A percentile compares a stretch with the other conserved stretches of the same genome.
These are phyloP conservation scores for Fonsecaea multimorphosa DNA, from an alignment of 2,329 filamentous ascomycete species.

Conservation along the genomic window DNA sequence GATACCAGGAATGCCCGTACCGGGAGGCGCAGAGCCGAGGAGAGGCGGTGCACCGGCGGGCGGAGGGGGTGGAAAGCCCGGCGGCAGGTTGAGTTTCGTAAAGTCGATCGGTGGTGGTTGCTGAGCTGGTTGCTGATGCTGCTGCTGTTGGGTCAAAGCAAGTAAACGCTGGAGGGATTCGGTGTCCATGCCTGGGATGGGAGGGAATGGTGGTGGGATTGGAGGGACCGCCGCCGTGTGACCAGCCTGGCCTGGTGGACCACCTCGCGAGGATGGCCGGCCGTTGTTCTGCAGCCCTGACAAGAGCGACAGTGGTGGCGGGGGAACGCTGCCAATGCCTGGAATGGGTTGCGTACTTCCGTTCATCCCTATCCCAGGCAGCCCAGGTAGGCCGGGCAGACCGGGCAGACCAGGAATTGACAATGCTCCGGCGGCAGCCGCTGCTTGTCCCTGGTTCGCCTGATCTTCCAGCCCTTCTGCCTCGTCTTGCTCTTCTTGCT, in stretches of 20 bases:
- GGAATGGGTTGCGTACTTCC: conserved; percentile 34
- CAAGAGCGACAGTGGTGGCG: conserved; percentile 29
- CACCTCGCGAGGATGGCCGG: neutral
- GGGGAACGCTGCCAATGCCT: conserved; percentile 24
- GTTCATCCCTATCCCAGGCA: conserved; percentile 20
- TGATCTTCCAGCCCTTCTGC: conserved; percentile 92
- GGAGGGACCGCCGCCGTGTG: neutral
- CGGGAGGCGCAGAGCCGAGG: conserved; percentile 11
- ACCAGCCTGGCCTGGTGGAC: neutral
- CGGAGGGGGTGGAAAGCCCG: conserved; percentile 65
- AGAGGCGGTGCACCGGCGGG: conserved; percentile 42
- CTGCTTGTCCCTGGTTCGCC: conserved; percentile 52
- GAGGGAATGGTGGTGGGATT: conserved; percentile 47
- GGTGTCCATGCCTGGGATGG: conserved; percentile 60
- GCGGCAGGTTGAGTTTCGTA: conserved; percentile 42
- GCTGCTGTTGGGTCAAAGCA: conserved; percentile 41
- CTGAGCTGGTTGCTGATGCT: conserved; percentile 43
- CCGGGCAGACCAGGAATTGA: conserved; percentile 36
- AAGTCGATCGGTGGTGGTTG: conserved; percentile 42
- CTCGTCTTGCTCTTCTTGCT: conserved; percentile 92
- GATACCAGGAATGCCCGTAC: conserved; percentile 46
- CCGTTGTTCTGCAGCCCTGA: conserved; percentile 35
- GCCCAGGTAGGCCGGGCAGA: conserved; percentile 15
- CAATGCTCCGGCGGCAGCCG: conserved; percentile 35
- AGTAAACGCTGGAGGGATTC: conserved; percentile 44